These are phyloP conservation scores for Lojkania enalia DNA, from an alignment of 2,329 filamentous ascomycete species.

Conservation along the genomic window DNA sequence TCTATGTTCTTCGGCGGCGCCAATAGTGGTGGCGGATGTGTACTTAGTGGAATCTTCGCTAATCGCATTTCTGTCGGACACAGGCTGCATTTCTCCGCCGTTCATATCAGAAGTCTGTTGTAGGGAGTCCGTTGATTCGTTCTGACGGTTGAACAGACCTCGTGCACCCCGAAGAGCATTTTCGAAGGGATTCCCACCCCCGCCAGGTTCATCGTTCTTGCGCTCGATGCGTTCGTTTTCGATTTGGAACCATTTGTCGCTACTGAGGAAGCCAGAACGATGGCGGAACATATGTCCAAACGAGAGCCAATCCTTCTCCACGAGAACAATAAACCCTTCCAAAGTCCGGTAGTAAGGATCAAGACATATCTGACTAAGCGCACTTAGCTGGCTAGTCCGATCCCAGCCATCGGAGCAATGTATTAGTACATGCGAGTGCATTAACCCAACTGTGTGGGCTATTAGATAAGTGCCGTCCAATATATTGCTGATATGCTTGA, in stretches of 20 bases:
- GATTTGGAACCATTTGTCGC: conserved; percentile 90
- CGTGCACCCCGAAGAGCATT: conserved; percentile 83
- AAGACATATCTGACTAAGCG: conserved; percentile 86
- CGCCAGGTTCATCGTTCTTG: conserved; percentile 40
- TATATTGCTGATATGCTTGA: conserved; percentile 84
- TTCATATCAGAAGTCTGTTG: conserved; percentile 56
- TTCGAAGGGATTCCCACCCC: conserved; percentile 73
- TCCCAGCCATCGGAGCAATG: conserved; percentile 99
- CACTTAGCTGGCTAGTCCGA: conserved; percentile 90
- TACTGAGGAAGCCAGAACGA: conserved; percentile 82
- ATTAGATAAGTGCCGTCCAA: conserved; percentile 85
- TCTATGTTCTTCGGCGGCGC: conserved; percentile 60
- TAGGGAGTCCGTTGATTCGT: conserved; percentile 65
- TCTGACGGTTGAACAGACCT: conserved; percentile 84
- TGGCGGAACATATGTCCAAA: conserved; percentile 98
- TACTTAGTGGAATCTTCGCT: conserved; percentile 35
- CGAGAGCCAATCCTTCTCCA: conserved; percentile 97
- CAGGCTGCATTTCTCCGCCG: conserved; percentile 55
- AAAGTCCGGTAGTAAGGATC: conserved; percentile 95
- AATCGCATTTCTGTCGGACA: conserved; percentile 52
- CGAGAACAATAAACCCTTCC: conserved; percentile 88
- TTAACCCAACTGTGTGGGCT: conserved; percentile 82
- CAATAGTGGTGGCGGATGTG: conserved; percentile 41
- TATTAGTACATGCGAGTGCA: conserved; percentile 92
- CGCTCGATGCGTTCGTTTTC: conserved; percentile 76